phyloP scores from a whole-genome alignment of 352 stramenopile species.

The Phytophthora lateralis region DNA sequence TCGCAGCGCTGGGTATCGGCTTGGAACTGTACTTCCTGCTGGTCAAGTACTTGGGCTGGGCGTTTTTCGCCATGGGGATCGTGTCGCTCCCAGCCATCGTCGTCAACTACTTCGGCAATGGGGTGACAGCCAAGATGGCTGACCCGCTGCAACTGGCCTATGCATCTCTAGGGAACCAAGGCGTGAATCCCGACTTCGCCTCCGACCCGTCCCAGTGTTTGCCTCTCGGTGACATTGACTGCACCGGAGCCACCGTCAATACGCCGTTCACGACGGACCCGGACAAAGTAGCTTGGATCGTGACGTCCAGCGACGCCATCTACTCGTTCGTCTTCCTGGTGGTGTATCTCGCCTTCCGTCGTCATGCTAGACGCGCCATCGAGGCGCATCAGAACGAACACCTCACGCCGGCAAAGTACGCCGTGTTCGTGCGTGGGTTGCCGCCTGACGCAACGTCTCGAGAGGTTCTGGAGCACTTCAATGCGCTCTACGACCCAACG shows the following conservation, averaged over 20 bases:
- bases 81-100: constrained; percentile 66
- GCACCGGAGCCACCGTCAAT: constrained; percentile 62
- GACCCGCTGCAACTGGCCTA: constrained; percentile 78
- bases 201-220: constrained; percentile 50
- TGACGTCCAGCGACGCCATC: constrained; percentile 61
- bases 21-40: constrained; percentile 89
- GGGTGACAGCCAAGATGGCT: constrained; percentile 64
- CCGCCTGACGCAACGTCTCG: constrained; percentile 62
- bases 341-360: constrained; percentile 65
- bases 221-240: constrained; percentile 68
- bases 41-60: constrained; percentile 71
- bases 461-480: constrained; percentile 83
- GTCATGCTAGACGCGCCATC: constrained; percentile 50
- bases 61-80: constrained; percentile 76
- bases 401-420: constrained; percentile 81
- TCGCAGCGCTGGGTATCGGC: constrained; percentile 78
- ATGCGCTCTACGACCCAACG: constrained; percentile 69
- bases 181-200: constrained; percentile 63
- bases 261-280: constrained; percentile 74
- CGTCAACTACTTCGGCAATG: constrained; percentile 69
- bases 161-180: constrained; percentile 79
- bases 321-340: constrained; percentile 78
- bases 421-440: constrained; percentile 76
- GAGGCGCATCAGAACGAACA: constrained; percentile 77
- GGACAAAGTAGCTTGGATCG: constrained; percentile 69